Conservation (phyloP, 2,329 filamentous ascomycete species). For the Scolecobasidium constrictum region DNA sequence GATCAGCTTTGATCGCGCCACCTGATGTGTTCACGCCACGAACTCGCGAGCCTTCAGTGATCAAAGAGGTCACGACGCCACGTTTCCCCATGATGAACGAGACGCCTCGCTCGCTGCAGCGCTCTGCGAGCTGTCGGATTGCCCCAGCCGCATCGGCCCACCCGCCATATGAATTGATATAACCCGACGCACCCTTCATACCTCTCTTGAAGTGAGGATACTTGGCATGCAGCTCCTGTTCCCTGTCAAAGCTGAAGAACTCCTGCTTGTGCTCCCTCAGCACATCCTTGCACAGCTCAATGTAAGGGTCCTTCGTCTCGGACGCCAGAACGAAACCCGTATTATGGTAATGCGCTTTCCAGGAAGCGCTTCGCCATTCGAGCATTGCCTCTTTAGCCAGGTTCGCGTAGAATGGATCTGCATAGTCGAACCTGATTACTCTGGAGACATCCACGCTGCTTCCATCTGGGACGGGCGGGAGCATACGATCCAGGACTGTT, state of each 20-base stretch:
- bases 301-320: slow-evolving; percentile 30
- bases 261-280: slow-evolving; percentile 23
- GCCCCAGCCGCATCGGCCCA: slow-evolving; percentile 70
- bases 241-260: not conserved
- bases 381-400: slow-evolving; percentile 61
- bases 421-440: slow-evolving; percentile 45
- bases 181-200: slow-evolving; percentile 40
- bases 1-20: slow-evolving; percentile 45
- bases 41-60: slow-evolving; percentile 23
- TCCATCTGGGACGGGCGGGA: not conserved
- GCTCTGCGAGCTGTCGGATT: slow-evolving; percentile 53
- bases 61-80: slow-evolving; percentile 35
- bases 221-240: slow-evolving; percentile 19
- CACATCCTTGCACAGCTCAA: slow-evolving; percentile 25
- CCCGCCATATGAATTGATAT: slow-evolving; percentile 61
- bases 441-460: not conserved
- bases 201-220: too few relatives aligned
- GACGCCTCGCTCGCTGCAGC: slow-evolving; percentile 43
- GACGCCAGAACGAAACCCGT: slow-evolving; percentile 56
- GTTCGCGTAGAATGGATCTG: slow-evolving; percentile 62
- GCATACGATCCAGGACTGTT: not conserved
- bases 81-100: slow-evolving; percentile 38
- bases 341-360: not conserved
- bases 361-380: slow-evolving; percentile 55
- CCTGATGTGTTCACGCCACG: slow-evolving; percentile 48